Percentiles rank a stretch among this genome's conserved stretches.
These are phyloP conservation scores for Petunia axillaris DNA, from an alignment of 257 asterid species.

Conservation along the genomic window DNA sequence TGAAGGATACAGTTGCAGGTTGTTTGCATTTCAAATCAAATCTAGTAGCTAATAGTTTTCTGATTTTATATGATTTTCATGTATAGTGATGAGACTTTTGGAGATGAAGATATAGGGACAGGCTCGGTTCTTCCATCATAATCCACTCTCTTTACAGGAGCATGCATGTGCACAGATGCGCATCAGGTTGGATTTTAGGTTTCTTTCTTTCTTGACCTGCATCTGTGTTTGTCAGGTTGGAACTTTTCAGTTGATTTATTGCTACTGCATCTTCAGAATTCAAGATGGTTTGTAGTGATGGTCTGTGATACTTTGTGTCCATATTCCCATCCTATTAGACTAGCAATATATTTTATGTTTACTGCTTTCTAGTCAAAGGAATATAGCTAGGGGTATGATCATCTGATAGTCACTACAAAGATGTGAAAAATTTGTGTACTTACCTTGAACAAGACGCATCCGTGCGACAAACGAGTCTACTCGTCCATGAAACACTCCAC, in stretches of 20 bases:
- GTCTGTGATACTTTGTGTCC: neutral
- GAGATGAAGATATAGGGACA: constrained; percentile 9
- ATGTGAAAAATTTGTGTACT: constrained; percentile 8
- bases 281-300: neutral
- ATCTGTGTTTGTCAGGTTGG: neutral
- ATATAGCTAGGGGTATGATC: neutral
- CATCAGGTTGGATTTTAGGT: constrained; percentile 2
- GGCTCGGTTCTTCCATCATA: constrained; percentile 16
- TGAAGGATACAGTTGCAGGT: constrained; percentile 1
- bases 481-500: constrained; percentile 54
- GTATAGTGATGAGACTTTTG: neutral
- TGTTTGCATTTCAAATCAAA: constrained; percentile 6
- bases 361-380: constrained; percentile 9
- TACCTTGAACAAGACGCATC: constrained; percentile 68
- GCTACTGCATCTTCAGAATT: constrained; percentile 17
- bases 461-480: constrained; percentile 58
- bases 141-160: constrained; percentile 1
- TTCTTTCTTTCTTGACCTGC: constrained; percentile 18
- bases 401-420: neutral
- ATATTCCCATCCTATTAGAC: neutral
- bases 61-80: neutral
- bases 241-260: neutral
- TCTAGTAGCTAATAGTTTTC: neutral
- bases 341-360: neutral
- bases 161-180: neutral